phyloP scores from a whole-genome alignment of 2,329 filamentous ascomycete genomes.

The Diplocarpon rosae region DNA sequence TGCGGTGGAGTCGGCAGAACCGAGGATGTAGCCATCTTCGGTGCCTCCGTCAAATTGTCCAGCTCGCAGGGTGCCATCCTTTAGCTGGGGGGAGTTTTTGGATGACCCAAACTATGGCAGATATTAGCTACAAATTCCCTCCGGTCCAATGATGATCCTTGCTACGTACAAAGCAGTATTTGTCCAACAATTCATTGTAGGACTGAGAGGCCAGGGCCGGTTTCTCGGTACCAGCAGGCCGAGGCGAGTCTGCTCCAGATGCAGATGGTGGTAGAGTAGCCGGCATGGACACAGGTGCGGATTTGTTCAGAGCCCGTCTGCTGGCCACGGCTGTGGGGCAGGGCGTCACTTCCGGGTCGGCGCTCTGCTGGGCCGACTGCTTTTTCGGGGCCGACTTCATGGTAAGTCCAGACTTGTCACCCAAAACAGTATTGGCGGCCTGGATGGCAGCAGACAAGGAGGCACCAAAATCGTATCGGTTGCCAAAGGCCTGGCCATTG shows the following conservation, averaged over 20 bases:
- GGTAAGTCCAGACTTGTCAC: slow-evolving; percentile 45
- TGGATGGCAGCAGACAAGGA: slow-evolving; percentile 77
- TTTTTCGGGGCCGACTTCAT: slow-evolving; percentile 28
- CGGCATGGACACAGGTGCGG: slow-evolving; percentile 19
- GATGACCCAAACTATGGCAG: slow-evolving; percentile 49
- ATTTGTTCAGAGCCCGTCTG: slow-evolving; percentile 6
- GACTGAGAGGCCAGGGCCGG: slow-evolving; percentile 73
- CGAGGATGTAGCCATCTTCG: slow-evolving; percentile 29
- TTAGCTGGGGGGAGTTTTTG: slow-evolving; percentile 39
- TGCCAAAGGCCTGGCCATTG: slow-evolving; percentile 69
- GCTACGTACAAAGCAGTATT: slow-evolving; percentile 99
- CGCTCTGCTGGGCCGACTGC: slow-evolving; percentile 10
- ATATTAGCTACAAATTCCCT: slow-evolving; percentile 32
- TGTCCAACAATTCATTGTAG: slow-evolving; percentile 94
- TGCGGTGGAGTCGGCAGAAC: slow-evolving; percentile 27
- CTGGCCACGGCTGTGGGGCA: slow-evolving; percentile 10
- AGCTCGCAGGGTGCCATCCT: slow-evolving; percentile 35
- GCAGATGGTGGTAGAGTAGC: slow-evolving; percentile 10
- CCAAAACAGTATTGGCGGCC: slow-evolving; percentile 53
- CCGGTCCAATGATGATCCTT: slow-evolving; percentile 24
- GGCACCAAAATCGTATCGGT: slow-evolving; percentile 92
- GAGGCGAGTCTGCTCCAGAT: slow-evolving; percentile 39
- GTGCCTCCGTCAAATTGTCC: slow-evolving; percentile 35
- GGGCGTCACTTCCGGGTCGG: slow-evolving; percentile 15
- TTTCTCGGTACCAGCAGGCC: slow-evolving; percentile 43